A percentile compares a stretch with the other conserved stretches of the same genome.
These are phyloP conservation scores for Ilex aquifolium DNA, from an alignment of 257 asterid species.

Conservation along the genomic window DNA sequence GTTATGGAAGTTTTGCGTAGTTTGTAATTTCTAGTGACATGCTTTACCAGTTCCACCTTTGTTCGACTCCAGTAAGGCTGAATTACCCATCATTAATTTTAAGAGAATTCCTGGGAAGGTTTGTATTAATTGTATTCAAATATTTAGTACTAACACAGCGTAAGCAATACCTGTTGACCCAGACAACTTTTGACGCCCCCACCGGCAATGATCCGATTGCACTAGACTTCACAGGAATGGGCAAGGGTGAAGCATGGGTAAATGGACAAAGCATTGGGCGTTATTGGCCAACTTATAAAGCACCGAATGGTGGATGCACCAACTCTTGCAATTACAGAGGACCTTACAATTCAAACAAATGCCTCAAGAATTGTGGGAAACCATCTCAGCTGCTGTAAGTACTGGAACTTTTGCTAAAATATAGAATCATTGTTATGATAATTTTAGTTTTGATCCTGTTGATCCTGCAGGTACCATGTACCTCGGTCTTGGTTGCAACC, in stretches of 20 bases:
- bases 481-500: slow-evolving; percentile 86
- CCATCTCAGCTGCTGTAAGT: slow-evolving; percentile 82
- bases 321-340: slow-evolving; percentile 70
- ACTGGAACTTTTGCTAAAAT: neutral
- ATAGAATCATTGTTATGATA: neutral
- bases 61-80: too few relatives aligned
- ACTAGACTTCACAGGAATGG: slow-evolving; percentile 69
- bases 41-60: too few relatives aligned
- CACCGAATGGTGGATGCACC: slow-evolving; percentile 48
- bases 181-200: slow-evolving; percentile 71
- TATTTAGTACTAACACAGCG: neutral
- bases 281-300: slow-evolving; percentile 64
- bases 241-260: slow-evolving; percentile 93
- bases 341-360: slow-evolving; percentile 45
- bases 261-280: slow-evolving; percentile 94
- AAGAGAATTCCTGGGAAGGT: too few relatives aligned
- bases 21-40: too few relatives aligned
- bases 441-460: neutral
- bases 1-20: too few relatives aligned
- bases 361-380: slow-evolving; percentile 71
- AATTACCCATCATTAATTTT: too few relatives aligned
- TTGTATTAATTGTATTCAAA: neutral
- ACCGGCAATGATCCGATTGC: slow-evolving; percentile 64
- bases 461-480: slow-evolving; percentile 65
- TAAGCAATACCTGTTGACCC: slow-evolving; percentile 7